phyloP scores from a whole-genome alignment of 768 basidiomycete species.

The Boletus subparvulus region DNA sequence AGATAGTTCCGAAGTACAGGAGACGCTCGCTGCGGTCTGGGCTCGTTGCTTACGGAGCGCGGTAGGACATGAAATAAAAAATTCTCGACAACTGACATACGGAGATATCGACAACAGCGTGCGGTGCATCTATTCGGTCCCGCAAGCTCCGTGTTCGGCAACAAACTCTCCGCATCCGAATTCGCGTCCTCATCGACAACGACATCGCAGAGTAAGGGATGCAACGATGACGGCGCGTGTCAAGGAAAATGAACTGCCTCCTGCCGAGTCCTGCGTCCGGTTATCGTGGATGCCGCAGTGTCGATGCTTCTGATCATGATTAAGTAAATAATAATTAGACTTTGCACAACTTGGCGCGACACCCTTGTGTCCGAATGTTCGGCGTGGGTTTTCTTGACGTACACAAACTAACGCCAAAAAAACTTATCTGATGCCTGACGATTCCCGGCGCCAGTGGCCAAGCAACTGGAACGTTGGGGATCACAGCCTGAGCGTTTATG shows the following conservation, averaged over 20 bases:
- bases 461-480: not conserved
- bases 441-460: not conserved
- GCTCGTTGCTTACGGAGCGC: not conserved
- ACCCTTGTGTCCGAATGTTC: not conserved
- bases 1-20: not conserved
- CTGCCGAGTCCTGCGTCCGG: not conserved
- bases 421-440: not conserved
- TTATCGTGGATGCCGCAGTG: not conserved
- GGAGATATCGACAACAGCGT: not conserved
- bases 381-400: constrained; percentile 1
- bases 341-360: not conserved
- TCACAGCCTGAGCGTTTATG: not conserved
- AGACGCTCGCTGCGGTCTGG: not conserved
- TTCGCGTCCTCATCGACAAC: not conserved
- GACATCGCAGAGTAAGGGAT: not conserved
- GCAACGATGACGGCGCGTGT: not conserved
- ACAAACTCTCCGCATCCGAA: not conserved
- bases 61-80: not conserved
- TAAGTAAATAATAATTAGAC: constrained; percentile 4
- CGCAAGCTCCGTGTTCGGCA: not conserved
- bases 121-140: not conserved
- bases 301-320: not conserved
- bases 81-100: not conserved
- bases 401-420: not conserved
- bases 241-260: not conserved